Evolutionary conservation across 768 basidiomycete species (phyloP), one percentile per base, ranked within the genome.

Genomic region (Boletus rubroflammeus): DNA sequence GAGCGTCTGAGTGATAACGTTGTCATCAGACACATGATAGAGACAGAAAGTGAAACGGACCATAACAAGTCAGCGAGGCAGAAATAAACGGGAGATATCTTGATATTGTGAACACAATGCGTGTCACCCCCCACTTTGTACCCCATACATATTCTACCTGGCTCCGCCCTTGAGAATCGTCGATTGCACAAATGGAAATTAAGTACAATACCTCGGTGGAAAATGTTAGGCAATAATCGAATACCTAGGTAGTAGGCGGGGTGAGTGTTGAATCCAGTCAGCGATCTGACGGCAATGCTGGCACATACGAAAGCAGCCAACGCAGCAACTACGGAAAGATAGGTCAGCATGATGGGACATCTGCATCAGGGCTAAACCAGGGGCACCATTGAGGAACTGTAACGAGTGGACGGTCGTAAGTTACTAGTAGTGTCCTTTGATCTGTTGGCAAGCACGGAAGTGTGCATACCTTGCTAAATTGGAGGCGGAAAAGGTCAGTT

Each of bases 371-470:
- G 28, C 6, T 7, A 25, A 39, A 3, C 0, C 2, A 36, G 6
- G 19, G 45, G 1, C 47, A 64, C 64, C 62, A 6, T 67, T 65
- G 15, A 64, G 36, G 41, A 53, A 58, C 65, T 65, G 29, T 10
- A 34, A 23, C n/a, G 10, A 25, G 6, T 13, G 21, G 6, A 31
- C 1, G 14, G 1, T 47, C 2, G 5, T 13, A 19, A 29, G 34
- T 51, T 9, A n/a, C n/a, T n/a, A n/a, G n/a, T n/a, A 41, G n/a
- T 10, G n/a, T 45, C 5, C 5, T 6, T 25, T 39, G 19, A 36
- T n/a, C 19, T 6, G 15, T 32, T n/a, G n/a, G n/a, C 19, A 11
- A 43, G 9, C 3, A 23, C 29, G 47, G 2, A 28, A 6, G 4
- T 40, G 28, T 15, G 4, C 61, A 35, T 13, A 67, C 64, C 64